phyloP scores from a whole-genome alignment of 768 basidiomycete genomes.

The Gloeostereum incarnatum region DNA sequence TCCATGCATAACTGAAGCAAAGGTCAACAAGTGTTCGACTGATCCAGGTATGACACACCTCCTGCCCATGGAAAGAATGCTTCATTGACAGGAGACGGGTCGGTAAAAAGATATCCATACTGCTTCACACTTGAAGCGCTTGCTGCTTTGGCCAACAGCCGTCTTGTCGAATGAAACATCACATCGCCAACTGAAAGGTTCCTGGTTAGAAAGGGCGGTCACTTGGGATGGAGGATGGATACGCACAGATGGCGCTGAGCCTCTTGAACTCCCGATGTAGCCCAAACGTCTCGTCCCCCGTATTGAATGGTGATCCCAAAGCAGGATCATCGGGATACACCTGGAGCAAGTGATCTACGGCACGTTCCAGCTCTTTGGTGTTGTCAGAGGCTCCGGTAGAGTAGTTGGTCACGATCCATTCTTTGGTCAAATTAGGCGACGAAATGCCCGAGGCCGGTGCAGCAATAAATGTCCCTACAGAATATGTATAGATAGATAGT shows the following conservation, averaged over 20 bases:
- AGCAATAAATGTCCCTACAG: slow-evolving; percentile 4
- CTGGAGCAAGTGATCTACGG: slow-evolving; percentile 6
- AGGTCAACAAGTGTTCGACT: not conserved
- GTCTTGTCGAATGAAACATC: not conserved
- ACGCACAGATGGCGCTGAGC: slow-evolving; percentile 10
- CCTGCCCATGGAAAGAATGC: not conserved
- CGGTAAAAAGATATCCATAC: not conserved
- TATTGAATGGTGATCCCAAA: slow-evolving; percentile 18
- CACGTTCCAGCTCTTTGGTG: not conserved
- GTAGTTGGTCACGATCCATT: not conserved
- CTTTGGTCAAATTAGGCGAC: not conserved
- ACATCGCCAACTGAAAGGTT: not conserved
- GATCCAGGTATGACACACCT: not conserved
- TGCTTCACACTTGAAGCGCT: not conserved
- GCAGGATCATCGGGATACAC: slow-evolving; percentile 20
- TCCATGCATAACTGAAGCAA: not conserved
- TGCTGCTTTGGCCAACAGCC: not conserved
- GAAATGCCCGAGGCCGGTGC: not conserved
- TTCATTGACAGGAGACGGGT: not conserved
- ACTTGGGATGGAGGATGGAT: not conserved
- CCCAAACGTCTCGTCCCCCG: slow-evolving; percentile 19
- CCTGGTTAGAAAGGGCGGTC: not conserved
- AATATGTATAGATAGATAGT: not conserved
- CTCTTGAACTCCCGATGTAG: slow-evolving; percentile 6
- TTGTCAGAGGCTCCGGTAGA: not conserved